Evolutionary conservation across 306 rosid species (phyloP).

Genomic region (Potentilla sterilis): DNA sequence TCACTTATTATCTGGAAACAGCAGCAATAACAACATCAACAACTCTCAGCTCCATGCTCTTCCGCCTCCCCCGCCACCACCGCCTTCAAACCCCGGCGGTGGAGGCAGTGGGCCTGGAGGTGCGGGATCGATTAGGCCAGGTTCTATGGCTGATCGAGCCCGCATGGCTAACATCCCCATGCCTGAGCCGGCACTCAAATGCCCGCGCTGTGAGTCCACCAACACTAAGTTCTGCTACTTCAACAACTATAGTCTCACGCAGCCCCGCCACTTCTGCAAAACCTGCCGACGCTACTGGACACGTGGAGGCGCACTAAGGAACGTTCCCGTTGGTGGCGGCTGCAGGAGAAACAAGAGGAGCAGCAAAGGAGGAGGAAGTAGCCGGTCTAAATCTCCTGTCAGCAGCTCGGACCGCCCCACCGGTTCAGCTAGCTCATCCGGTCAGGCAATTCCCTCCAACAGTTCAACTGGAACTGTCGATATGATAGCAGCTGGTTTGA

Average conservation of each 20-base stretch:
- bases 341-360: conserved; percentile 78
- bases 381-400: conserved; percentile 58
- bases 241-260: conserved; percentile 91
- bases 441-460: conserved; percentile 33
- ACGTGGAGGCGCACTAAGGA: conserved; percentile 68
- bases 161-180: conserved; percentile 78
- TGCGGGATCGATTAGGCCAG: conserved; percentile 54
- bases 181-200: conserved; percentile 63
- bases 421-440: conserved; percentile 42
- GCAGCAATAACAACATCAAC: conserved; percentile 22
- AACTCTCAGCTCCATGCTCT: conserved; percentile 46
- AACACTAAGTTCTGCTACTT: conserved; percentile 93
- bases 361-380: conserved; percentile 49
- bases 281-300: conserved; percentile 94
- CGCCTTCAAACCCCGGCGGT: conserved; percentile 41
- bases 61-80: conserved; percentile 35
- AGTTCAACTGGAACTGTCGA: conserved; percentile 25
- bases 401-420: conserved; percentile 59
- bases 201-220: conserved; percentile 88
- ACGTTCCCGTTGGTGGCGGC: conserved; percentile 88
- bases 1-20: conserved; percentile 15
- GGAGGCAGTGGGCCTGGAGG: conserved; percentile 34
- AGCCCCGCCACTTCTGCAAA: conserved; percentile 97
- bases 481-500: conserved; percentile 18
- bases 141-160: conserved; percentile 82